Conservation (phyloP, 202 grass and related monocot species). For the Bolboschoenoplectus hybrid region DNA sequence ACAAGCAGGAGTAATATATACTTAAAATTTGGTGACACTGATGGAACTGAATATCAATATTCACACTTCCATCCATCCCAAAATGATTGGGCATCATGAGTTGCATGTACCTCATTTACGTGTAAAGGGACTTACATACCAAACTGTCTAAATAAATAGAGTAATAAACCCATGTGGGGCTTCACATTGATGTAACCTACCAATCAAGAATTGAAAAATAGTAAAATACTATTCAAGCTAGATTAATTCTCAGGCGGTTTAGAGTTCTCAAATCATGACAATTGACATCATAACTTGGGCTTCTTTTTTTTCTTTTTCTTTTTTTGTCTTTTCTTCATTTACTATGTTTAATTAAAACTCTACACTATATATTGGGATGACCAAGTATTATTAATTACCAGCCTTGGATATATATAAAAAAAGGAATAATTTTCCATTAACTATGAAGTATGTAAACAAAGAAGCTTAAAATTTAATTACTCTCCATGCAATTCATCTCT, state of each 20-base stretch:
- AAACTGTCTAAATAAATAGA: conserved; percentile 30
- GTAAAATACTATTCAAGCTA: conserved; percentile 6
- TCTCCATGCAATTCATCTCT: too few relatives aligned
- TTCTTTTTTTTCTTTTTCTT: background rate
- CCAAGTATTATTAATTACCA: too few relatives aligned
- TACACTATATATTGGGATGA: too few relatives aligned
- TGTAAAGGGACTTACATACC: conserved; percentile 22
- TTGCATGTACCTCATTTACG: conserved; percentile 18
- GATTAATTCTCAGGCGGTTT: background rate
- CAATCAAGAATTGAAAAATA: conserved; percentile 25
- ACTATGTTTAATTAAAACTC: background rate
- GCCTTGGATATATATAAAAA: too few relatives aligned
- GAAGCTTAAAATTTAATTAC: too few relatives aligned
- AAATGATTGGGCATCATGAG: background rate
- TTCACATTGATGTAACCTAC: conserved; percentile 22
- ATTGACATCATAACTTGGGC: background rate
- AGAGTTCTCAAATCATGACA: conserved; percentile 18
- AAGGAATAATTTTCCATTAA: too few relatives aligned
- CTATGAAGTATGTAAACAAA: too few relatives aligned
- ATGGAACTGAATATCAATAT: background rate
- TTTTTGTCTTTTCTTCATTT: background rate
- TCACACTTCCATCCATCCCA: background rate
- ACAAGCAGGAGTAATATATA: background rate
- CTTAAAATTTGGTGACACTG: background rate
- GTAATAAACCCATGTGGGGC: background rate